These are phyloP conservation scores for Ogataea hybrid DNA, from an alignment of 1,139 yeast genomes.

Conservation along the genomic window DNA sequence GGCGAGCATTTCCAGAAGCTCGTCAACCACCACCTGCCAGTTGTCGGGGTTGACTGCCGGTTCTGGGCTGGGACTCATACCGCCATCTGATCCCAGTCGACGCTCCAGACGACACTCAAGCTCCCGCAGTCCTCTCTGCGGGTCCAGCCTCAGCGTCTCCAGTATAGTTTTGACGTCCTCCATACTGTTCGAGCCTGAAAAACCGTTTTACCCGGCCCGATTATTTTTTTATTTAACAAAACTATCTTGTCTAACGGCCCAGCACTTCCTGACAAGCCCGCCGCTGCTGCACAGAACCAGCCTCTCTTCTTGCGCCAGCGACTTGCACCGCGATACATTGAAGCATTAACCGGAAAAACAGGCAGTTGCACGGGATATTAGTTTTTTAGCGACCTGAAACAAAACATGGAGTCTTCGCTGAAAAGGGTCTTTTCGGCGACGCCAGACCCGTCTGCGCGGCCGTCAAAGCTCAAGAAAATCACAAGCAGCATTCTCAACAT, in stretches of 20 bases:
- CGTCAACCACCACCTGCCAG: neutral
- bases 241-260: conserved; percentile 1
- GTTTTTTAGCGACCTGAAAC: conserved; percentile 2
- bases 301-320: neutral
- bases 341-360: neutral
- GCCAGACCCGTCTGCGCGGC: conserved; percentile 7
- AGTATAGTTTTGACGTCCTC: neutral
- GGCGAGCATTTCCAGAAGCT: neutral
- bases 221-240: conserved; percentile 2
- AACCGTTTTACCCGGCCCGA: conserved; percentile 8
- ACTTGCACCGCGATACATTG: neutral
- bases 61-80: too few species aligned
- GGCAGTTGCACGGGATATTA: too few species aligned
- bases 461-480: conserved; percentile 18
- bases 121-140: neutral
- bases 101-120: neutral
- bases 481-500: conserved; percentile 12
- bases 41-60: neutral
- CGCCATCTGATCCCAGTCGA: neutral
- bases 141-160: neutral
- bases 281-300: neutral
- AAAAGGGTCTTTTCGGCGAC: conserved; percentile 15
- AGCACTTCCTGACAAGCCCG: neutral
- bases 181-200: neutral
- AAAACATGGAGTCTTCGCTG: conserved; percentile 8